Evolutionary conservation across 768 basidiomycete species (phyloP).

Genomic region (Hemileccinum impolitum): DNA sequence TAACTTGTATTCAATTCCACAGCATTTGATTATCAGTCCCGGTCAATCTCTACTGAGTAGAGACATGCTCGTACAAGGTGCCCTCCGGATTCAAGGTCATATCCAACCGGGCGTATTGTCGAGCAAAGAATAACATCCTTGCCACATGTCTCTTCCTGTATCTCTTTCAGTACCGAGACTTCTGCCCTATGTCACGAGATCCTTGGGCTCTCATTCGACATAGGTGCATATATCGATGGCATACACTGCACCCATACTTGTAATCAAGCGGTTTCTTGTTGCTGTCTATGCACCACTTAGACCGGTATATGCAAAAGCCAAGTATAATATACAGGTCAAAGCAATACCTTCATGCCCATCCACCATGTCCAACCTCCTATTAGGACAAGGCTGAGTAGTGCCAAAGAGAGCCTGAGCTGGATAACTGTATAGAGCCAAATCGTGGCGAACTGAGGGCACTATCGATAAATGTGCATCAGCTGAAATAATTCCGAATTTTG

Average conservation of each 20-base stretch:
- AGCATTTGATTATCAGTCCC: not conserved
- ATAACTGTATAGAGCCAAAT: conserved; percentile 75
- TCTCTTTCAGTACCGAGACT: not conserved
- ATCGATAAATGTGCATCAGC: conserved; percentile 2
- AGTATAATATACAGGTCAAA: conserved; percentile 17
- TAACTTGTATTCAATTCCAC: not conserved
- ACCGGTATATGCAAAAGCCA: not conserved
- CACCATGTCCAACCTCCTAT: conserved; percentile 62
- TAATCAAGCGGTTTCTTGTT: not conserved
- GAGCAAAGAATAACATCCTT: conserved; percentile 52
- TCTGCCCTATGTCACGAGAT: not conserved
- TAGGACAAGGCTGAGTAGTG: conserved; percentile 50
- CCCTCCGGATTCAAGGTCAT: conserved; percentile 57
- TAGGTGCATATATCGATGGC: conserved; percentile 1
- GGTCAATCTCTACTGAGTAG: not conserved
- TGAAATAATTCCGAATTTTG: not conserved
- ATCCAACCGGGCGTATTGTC: conserved; percentile 73
- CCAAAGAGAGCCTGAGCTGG: conserved; percentile 63
- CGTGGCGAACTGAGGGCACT: conserved; percentile 78
- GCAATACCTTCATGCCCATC: conserved; percentile 49
- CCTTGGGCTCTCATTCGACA: not conserved
- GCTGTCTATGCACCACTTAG: not conserved
- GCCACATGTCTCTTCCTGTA: not conserved
- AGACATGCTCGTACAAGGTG: conserved; percentile 72
- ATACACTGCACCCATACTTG: conserved; percentile 8